Conservation (phyloP, 192 early-diverging fungal species). For the Geosiphon pyriformis region DNA sequence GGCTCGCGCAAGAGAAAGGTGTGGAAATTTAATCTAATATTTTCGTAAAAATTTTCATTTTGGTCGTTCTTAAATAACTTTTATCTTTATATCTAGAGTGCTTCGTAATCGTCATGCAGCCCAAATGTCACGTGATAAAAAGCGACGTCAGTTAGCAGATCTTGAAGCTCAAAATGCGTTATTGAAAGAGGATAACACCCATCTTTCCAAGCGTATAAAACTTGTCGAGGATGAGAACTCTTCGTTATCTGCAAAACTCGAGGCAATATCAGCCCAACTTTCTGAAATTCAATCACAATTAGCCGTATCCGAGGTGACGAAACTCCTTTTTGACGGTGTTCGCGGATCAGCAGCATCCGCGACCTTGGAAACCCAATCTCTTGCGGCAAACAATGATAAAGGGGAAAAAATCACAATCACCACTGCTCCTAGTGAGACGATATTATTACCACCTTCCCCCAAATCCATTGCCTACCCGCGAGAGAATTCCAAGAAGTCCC, state of each 20-base stretch:
- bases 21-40: too few species aligned
- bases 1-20: constrained; percentile 4
- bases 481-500: constrained; percentile 23
- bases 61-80: background rate
- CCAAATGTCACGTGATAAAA: constrained; percentile 74
- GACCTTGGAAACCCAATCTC: constrained; percentile 21
- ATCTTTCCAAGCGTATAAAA: constrained; percentile 43
- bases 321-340: constrained; percentile 42
- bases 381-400: constrained; percentile 9
- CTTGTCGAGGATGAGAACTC: constrained; percentile 47
- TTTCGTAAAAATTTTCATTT: background rate
- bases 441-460: constrained; percentile 11
- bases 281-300: constrained; percentile 37
- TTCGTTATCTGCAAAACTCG: constrained; percentile 28
- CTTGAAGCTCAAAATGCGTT: constrained; percentile 48
- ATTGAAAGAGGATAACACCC: constrained; percentile 45
- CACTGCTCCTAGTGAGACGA: background rate
- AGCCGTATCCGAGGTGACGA: constrained; percentile 29
- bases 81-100: constrained; percentile 31
- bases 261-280: constrained; percentile 30
- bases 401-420: background rate
- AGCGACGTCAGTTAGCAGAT: constrained; percentile 57
- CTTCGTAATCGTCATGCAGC: constrained; percentile 68
- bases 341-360: constrained; percentile 49
- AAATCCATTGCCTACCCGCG: background rate